A percentile compares a stretch with the other conserved stretches of the same genome.
Conservation (phyloP, 768 basidiomycete genomes). For the Chalciporus pseudorubinellus region DNA sequence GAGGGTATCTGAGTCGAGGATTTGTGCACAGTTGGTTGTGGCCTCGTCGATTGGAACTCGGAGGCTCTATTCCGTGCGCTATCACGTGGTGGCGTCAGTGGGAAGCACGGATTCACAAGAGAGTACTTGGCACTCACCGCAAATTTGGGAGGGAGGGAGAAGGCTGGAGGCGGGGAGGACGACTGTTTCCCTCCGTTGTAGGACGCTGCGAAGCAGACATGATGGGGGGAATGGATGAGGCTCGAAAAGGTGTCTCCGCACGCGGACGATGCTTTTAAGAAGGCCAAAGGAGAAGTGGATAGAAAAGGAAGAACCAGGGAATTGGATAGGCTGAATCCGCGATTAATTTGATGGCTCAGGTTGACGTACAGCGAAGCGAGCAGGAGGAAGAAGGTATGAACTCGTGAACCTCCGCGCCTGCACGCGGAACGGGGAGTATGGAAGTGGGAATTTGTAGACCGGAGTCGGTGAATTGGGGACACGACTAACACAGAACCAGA, state of each 20-base stretch:
- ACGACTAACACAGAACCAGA: conserved; percentile 4
- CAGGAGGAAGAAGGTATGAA: conserved; percentile 20
- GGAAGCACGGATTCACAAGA: not conserved
- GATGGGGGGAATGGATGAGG: conserved; percentile 25
- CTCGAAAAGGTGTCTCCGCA: conserved; percentile 31
- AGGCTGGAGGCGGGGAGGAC: conserved; percentile 54
- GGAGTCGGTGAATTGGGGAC: conserved; percentile 12
- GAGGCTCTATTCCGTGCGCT: conserved; percentile 26
- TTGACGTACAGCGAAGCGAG: conserved; percentile 39
- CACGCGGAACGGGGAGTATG: conserved; percentile 19
- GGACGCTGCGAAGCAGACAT: conserved; percentile 28
- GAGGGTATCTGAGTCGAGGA: conserved; percentile 19
- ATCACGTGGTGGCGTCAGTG: conserved; percentile 18
- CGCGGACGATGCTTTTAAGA: conserved; percentile 31
- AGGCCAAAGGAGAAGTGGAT: conserved; percentile 33
- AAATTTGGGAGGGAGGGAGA: conserved; percentile 73
- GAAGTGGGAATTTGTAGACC: conserved; percentile 17
- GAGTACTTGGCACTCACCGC: conserved; percentile 40
- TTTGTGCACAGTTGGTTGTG: conserved; percentile 20
- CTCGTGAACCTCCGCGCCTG: conserved; percentile 19
- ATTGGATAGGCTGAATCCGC: conserved; percentile 29
- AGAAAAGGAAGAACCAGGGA: conserved; percentile 33
- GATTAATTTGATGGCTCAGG: conserved; percentile 31
- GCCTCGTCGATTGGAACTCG: conserved; percentile 31
- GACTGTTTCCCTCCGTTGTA: conserved; percentile 20